These are phyloP conservation scores for Lactifluus subvellereus DNA, from an alignment of 768 basidiomycete species.

Conservation along the genomic window DNA sequence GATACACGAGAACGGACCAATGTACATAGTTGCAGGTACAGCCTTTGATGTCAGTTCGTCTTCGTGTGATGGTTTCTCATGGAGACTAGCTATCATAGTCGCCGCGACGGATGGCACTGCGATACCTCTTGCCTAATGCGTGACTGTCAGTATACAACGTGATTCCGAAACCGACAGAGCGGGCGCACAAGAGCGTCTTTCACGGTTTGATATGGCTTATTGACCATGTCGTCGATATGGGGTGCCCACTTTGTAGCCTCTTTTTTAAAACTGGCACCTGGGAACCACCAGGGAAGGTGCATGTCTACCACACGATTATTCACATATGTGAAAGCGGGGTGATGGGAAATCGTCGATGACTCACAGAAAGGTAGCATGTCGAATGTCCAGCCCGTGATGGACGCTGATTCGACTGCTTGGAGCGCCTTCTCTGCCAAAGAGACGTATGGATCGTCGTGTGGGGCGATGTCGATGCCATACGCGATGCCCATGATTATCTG, in stretches of 20 bases:
- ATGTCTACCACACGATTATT: constrained; percentile 15
- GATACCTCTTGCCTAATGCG: constrained; percentile 2
- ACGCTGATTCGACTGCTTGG: constrained; percentile 15
- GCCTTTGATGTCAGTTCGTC: constrained; percentile 18
- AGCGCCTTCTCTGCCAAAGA: constrained; percentile 22
- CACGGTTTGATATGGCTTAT: constrained; percentile 26
- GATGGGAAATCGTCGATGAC: neutral
- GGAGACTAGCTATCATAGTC: constrained; percentile 15
- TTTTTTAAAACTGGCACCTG: constrained; percentile 28
- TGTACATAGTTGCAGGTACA: constrained; percentile 19
- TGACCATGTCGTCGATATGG: constrained; percentile 24
- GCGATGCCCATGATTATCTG: constrained; percentile 25
- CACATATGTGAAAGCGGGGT: neutral
- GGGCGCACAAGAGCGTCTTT: constrained; percentile 17
- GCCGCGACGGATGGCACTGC: constrained; percentile 17
- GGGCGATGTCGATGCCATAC: constrained; percentile 23
- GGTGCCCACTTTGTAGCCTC: constrained; percentile 22
- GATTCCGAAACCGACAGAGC: neutral
- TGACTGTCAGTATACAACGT: neutral
- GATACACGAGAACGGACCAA: constrained; percentile 5
- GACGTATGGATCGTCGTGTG: constrained; percentile 24
- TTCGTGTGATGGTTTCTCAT: constrained; percentile 11
- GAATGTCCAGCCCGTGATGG: constrained; percentile 19
- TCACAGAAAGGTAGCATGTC: constrained; percentile 22
- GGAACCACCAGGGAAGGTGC: constrained; percentile 28